These are phyloP conservation scores for Podaxis pistillaris DNA, from an alignment of 768 basidiomycete species.

Conservation along the genomic window DNA sequence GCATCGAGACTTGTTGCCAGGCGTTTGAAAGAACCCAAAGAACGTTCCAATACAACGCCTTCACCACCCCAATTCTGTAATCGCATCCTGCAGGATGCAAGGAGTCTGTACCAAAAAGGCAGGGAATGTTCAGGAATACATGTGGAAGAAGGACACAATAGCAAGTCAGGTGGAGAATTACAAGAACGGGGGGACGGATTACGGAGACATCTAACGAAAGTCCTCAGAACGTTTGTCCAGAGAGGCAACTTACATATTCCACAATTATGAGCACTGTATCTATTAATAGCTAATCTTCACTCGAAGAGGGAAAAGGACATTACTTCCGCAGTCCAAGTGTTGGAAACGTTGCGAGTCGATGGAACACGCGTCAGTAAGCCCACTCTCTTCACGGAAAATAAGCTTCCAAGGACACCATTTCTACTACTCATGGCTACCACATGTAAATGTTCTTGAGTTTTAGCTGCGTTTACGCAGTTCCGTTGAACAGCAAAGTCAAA, in stretches of 20 bases:
- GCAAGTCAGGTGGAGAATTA: background rate
- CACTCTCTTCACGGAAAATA: background rate
- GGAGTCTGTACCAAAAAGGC: background rate
- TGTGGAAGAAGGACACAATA: background rate
- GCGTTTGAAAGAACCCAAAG: background rate
- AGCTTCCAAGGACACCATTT: background rate
- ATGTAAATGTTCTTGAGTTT: background rate
- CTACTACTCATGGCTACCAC: background rate
- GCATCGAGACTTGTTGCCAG: background rate
- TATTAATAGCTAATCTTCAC: background rate
- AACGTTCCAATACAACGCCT: background rate
- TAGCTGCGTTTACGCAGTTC: background rate
- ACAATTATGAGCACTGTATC: background rate
- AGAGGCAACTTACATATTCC: background rate
- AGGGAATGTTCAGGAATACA: background rate
- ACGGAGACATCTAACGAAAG: background rate
- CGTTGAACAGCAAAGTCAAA: background rate
- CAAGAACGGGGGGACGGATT: background rate
- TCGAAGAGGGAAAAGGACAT: background rate
- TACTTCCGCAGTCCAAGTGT: background rate
- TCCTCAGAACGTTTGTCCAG: background rate
- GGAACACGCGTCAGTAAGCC: background rate
- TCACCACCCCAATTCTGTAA: no score
- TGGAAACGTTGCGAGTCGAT: background rate
- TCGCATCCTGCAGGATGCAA: no score